Percentiles rank a stretch among this genome's conserved stretches.
Evolutionary conservation across 78 protist genomes (phyloP).

Genomic region (Anaeramoeba flamelloides): DNA sequence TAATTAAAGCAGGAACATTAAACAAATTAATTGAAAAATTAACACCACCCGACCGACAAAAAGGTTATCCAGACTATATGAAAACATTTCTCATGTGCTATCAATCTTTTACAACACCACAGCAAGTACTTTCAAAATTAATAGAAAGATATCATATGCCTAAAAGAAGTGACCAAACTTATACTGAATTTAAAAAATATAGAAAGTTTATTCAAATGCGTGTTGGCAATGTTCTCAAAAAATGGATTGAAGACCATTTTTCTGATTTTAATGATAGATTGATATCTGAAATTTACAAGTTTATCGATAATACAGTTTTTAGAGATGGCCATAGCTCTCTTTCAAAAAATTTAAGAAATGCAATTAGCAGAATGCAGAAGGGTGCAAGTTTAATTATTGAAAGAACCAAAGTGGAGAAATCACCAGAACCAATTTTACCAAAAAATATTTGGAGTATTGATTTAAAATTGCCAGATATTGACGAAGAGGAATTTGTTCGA

Average conservation of each 20-base stretch:
- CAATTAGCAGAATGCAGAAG: not conserved
- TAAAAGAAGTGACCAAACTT: not conserved
- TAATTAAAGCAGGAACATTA: not conserved
- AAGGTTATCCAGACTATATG: not conserved
- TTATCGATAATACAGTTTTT: not conserved
- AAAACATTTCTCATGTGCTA: not conserved
- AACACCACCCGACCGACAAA: not conserved
- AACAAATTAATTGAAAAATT: not conserved
- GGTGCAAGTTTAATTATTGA: not conserved
- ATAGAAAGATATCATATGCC: not conserved
- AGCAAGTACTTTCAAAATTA: not conserved
- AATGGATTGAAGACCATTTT: not conserved
- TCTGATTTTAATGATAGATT: not conserved
- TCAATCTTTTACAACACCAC: not conserved
- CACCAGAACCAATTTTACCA: not conserved
- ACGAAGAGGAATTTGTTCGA: not conserved
- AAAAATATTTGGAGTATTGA: not conserved
- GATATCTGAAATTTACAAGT: not conserved
- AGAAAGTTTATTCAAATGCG: not conserved
- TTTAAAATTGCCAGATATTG: not conserved
- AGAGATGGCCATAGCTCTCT: not conserved
- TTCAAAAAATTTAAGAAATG: not conserved
- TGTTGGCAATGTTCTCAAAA: not conserved
- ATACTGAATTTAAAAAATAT: not conserved
- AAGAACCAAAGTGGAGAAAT: not conserved